These are phyloP conservation scores for Elsinoe necatrix DNA, from an alignment of 2,329 filamentous ascomycete species.

Conservation along the genomic window DNA sequence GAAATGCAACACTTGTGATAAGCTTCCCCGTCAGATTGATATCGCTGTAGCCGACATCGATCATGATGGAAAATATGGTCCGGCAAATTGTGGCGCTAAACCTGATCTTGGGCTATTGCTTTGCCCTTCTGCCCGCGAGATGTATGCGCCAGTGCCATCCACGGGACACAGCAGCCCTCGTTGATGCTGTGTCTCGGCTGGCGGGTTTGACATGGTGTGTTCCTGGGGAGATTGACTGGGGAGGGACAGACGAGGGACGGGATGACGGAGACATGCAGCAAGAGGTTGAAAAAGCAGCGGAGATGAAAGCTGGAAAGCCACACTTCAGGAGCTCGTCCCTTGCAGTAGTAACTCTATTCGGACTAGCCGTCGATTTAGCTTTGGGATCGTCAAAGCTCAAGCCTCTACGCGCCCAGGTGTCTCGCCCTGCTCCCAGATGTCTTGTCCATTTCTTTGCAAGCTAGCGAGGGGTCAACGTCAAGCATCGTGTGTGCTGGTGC, in stretches of 20 bases:
- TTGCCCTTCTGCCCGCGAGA: not conserved
- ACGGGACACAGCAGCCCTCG: not conserved
- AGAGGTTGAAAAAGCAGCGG: conserved; percentile 6
- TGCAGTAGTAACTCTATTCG: not conserved
- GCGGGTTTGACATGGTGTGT: conserved; percentile 7
- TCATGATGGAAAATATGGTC: not conserved
- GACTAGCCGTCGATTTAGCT: not conserved
- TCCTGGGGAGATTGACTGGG: not conserved
- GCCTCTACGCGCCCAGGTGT: not conserved
- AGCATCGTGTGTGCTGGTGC: not conserved
- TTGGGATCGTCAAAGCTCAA: not conserved
- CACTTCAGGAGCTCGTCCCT: not conserved
- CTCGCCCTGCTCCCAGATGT: not conserved
- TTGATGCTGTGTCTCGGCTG: not conserved
- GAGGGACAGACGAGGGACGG: not conserved
- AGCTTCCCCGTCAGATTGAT: not conserved
- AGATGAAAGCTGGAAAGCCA: conserved; percentile 2
- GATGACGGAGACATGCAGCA: conserved; percentile 11
- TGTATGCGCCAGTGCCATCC: not conserved
- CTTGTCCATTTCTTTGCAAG: not conserved
- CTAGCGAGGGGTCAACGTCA: not conserved
- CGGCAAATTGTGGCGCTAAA: not conserved
- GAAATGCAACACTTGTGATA: not conserved
- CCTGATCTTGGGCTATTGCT: not conserved
- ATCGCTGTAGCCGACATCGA: conserved; percentile 4